Percentiles rank a stretch among this genome's conserved stretches.
Evolutionary conservation across 176 grass and related monocot genomes (phyloP).

Genomic region (Pontederia paniculata): DNA sequence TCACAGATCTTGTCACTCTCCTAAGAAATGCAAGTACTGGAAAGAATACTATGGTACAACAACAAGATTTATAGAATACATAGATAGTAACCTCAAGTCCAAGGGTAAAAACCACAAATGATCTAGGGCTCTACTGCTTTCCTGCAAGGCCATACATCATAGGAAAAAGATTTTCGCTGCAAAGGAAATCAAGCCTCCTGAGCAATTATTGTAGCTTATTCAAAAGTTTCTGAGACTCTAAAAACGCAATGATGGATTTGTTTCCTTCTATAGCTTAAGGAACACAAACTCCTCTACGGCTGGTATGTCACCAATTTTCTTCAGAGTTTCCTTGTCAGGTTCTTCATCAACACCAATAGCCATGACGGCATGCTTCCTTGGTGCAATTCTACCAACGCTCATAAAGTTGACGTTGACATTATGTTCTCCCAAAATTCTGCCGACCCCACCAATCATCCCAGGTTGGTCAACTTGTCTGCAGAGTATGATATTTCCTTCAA

Average conservation of each 20-base stretch:
- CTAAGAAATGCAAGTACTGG: no score
- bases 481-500: constrained; percentile 6
- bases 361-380: neutral
- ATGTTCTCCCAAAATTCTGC: neutral
- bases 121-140: no score
- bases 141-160: no score
- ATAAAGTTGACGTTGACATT: constrained; percentile 7
- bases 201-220: neutral
- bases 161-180: no score
- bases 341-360: constrained; percentile 5
- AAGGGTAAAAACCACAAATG: no score
- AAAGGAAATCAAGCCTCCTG: no score
- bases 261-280: neutral
- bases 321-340: constrained; percentile 4
- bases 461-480: constrained; percentile 2
- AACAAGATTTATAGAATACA: no score
- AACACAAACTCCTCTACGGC: neutral
- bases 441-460: neutral
- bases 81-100: no score
- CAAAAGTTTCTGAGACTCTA: neutral
- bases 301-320: constrained; percentile 1
- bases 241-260: neutral
- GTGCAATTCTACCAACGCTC: neutral
- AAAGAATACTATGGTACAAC: no score
- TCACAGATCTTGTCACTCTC: no score